Percentiles rank a stretch among this genome's conserved stretches.
These are phyloP conservation scores for Populus hybrid DNA, from an alignment of 441 rosid genomes.

Conservation along the genomic window DNA sequence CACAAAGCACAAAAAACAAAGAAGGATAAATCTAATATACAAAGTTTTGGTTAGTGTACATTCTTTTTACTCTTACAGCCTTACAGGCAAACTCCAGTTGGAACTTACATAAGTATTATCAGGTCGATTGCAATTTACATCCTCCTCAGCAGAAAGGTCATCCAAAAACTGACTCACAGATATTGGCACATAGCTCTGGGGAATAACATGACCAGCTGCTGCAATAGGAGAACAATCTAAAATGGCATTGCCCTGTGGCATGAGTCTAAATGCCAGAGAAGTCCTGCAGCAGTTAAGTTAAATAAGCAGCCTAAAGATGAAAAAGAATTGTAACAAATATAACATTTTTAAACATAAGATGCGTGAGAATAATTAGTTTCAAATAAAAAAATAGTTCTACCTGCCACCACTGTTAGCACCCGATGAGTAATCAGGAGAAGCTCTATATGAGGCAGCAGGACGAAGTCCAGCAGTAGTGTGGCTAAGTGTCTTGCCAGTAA, in stretches of 20 bases:
- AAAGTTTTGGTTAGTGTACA: background rate
- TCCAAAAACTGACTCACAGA: constrained; percentile 98
- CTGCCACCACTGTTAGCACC: constrained; percentile 64
- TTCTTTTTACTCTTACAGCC: background rate
- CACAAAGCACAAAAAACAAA: background rate
- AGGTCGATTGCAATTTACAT: constrained; percentile 48
- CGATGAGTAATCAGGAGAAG: constrained; percentile 48
- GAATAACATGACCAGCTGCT: constrained; percentile 91
- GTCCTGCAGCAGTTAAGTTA: constrained; percentile 48
- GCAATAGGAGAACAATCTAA: constrained; percentile 92
- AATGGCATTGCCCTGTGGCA: constrained; percentile 93
- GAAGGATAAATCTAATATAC: background rate
- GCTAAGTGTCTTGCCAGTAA: constrained; percentile 96
- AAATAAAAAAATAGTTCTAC: constrained; percentile 30
- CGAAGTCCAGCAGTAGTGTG: constrained; percentile 96
- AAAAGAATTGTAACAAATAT: constrained; percentile 19
- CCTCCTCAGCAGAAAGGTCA: constrained; percentile 95
- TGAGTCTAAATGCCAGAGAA: constrained; percentile 80
- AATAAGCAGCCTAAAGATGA: constrained; percentile 7
- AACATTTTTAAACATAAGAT: constrained; percentile 7
- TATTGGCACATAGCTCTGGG: constrained; percentile 85
- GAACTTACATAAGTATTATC: constrained; percentile 66
- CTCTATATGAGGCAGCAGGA: constrained; percentile 74
- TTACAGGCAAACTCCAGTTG: background rate
- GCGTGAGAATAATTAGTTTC: constrained; percentile 9